Percentiles rank a stretch among this genome's conserved stretches.
Evolutionary conservation across 179 eudicot species (phyloP).

Genomic region (Beta corolliflora): DNA sequence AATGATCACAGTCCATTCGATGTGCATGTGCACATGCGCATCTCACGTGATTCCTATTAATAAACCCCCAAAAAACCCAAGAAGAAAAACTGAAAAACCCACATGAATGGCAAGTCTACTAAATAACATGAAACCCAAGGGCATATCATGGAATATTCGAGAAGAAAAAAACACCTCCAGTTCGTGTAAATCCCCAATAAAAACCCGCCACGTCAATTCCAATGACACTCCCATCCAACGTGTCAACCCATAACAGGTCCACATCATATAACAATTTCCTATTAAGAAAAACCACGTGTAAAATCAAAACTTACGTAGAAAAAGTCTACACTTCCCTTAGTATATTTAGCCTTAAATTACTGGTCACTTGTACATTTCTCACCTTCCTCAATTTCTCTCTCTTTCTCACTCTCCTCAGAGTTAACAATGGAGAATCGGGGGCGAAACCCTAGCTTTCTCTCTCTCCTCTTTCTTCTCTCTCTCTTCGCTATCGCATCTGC

Average conservation of each 20-base stretch:
- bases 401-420: slow-evolving; percentile 9
- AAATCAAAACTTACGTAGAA: not conserved
- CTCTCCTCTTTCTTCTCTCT: slow-evolving; percentile 47
- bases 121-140: not conserved
- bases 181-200: slow-evolving; percentile 33
- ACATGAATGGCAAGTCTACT: slow-evolving; percentile 12
- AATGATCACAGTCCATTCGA: not conserved
- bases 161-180: not conserved
- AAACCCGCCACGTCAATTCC: slow-evolving; percentile 35
- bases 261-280: slow-evolving; percentile 24
- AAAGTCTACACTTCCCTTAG: not conserved
- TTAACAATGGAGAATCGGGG: slow-evolving; percentile 38
- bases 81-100: not conserved
- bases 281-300: slow-evolving; percentile 5
- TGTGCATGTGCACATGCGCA: not conserved
- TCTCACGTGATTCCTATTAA: slow-evolving; percentile 8
- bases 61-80: not conserved
- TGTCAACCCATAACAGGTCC: slow-evolving; percentile 33
- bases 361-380: slow-evolving; percentile 25
- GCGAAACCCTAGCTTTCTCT: slow-evolving; percentile 51
- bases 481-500: slow-evolving; percentile 63
- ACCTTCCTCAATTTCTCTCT: slow-evolving; percentile 18
- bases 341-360: slow-evolving; percentile 13
- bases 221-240: slow-evolving; percentile 36
- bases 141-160: slow-evolving; percentile 5